Evolutionary conservation across 176 grass and related monocot genomes (phyloP), one percentile per base, ranked within the genome.

Genomic region (Paspalum notatum): DNA sequence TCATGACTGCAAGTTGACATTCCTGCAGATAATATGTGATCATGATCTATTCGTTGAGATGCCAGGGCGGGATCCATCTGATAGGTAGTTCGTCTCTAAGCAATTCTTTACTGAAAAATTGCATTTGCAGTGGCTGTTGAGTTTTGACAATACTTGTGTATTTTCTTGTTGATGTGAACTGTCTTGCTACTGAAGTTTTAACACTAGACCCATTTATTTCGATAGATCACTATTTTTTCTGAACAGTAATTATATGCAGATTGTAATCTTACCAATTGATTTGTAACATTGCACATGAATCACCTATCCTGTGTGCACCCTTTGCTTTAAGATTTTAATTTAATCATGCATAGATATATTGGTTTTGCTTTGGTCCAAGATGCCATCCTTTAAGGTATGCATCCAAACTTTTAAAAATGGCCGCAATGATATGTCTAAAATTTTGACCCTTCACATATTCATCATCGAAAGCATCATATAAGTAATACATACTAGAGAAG

Each of bases 1-100:
- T 62, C 96, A 99, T 86, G 96, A 99, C 48, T 99, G 96, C 82
- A 99, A 99, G 79, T 87, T 99, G 63, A 93, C 92, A 71, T 99
- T 99, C 84, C 87, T 99, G 74, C 96, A 99, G 68, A 99, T 99
- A 87, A 87, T 95, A 89, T 99, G 96, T 12, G 96, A 99, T 76
- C 96, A 99, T 39, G 96, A 99, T 83, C 89, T 99, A 68, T 99
- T 95, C 81, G 92, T 99, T 65, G 96, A 99, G 84, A 99, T 99
- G 96, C 96, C 96, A 84, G 96, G 96, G 62, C 83, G 96, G 40
- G 96, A 99, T 86, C 96, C 96, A 50, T 95, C 96, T 85, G 96
- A 99, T 91, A 95, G 96, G 96, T 99, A 75, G 12, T 53, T 82
- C 43, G 12, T 38, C 55, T 68, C 32, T 45, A 14, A 14, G 14